Conservation (phyloP, 75 land plant genomes). For the Adiantum capillusveneris region DNA sequence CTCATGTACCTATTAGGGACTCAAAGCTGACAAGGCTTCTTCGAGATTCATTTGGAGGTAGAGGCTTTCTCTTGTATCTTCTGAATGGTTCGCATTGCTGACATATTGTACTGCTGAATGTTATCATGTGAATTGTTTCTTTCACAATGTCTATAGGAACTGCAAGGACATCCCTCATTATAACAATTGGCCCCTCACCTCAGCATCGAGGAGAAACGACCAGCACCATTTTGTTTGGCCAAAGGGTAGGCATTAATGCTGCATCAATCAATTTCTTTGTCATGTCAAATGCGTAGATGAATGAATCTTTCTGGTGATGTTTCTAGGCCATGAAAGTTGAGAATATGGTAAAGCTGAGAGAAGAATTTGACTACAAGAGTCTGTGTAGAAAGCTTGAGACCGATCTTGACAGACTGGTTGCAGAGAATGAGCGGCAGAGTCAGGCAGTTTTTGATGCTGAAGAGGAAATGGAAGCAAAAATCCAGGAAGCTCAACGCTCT, state of each 20-base stretch:
- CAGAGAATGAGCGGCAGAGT: slow-evolving; percentile 62
- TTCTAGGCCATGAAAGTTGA: slow-evolving; percentile 89
- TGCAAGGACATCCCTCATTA: slow-evolving; percentile 75
- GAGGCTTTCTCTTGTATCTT: neutral
- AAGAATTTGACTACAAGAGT: slow-evolving; percentile 87
- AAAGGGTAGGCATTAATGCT: slow-evolving; percentile 54
- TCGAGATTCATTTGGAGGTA: slow-evolving; percentile 95
- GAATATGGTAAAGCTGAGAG: slow-evolving; percentile 79
- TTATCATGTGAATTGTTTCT: neutral
- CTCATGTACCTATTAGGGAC: slow-evolving; percentile 72
- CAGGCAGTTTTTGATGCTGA: slow-evolving; percentile 45
- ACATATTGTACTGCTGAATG: too few species aligned
- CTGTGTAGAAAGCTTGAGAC: slow-evolving; percentile 65
- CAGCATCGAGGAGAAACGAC: slow-evolving; percentile 92
- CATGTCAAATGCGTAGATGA: too few species aligned
- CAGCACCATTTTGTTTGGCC: slow-evolving; percentile 98
- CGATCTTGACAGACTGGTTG: slow-evolving; percentile 63
- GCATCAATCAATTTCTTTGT: neutral
- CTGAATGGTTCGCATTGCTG: too few species aligned
- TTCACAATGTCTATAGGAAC: slow-evolving; percentile 40
- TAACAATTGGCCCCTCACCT: slow-evolving; percentile 64
- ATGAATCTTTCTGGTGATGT: neutral
- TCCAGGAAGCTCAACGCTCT: slow-evolving; percentile 46
- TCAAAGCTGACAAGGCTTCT: slow-evolving; percentile 66
- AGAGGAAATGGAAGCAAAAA: slow-evolving; percentile 36